Conservation (phyloP, 2,329 filamentous ascomycete genomes). For the Pseudogymnoascus sp. region DNA sequence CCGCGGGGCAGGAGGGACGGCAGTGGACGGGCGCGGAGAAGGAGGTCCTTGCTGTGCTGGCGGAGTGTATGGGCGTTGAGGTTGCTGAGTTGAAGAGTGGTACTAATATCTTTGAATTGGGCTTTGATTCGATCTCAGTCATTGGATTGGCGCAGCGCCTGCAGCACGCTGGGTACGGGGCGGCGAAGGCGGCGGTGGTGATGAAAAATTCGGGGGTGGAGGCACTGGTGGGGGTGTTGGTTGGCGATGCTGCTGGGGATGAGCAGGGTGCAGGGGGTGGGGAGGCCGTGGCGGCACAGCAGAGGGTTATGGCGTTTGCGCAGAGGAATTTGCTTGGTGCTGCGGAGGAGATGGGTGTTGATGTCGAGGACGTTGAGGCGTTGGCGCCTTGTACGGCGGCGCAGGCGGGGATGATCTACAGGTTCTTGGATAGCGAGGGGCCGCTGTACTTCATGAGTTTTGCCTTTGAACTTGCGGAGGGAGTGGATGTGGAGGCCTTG, state of each 20-base stretch:
- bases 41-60: conserved; percentile 45
- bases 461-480: conserved; percentile 42
- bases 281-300: conserved; percentile 26
- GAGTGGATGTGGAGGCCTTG: conserved; percentile 40
- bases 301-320: conserved; percentile 33
- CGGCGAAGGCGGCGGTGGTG: conserved; percentile 55
- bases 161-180: conserved; percentile 50
- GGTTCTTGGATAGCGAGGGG: conserved; percentile 47
- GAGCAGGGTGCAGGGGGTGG: conserved; percentile 16
- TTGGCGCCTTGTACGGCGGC: conserved; percentile 77
- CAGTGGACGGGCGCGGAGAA: conserved; percentile 33
- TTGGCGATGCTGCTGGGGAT: conserved; percentile 10
- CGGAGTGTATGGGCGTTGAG: conserved; percentile 28
- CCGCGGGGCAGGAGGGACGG: conserved; percentile 23
- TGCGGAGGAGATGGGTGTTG: conserved; percentile 41
- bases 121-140: conserved; percentile 79
- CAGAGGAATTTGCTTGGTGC: conserved; percentile 23
- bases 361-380: conserved; percentile 52
- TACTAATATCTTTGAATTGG: conserved; percentile 74
- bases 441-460: conserved; percentile 74
- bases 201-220: conserved; percentile 51
- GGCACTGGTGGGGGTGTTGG: conserved; percentile 33
- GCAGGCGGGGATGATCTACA: conserved; percentile 77
- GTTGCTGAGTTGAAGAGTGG: conserved; percentile 37
- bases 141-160: conserved; percentile 60